Evolutionary conservation across 2,329 filamentous ascomycete genomes (phyloP), one percentile per base, ranked within the genome.

Genomic region (Penicillium sp.): DNA sequence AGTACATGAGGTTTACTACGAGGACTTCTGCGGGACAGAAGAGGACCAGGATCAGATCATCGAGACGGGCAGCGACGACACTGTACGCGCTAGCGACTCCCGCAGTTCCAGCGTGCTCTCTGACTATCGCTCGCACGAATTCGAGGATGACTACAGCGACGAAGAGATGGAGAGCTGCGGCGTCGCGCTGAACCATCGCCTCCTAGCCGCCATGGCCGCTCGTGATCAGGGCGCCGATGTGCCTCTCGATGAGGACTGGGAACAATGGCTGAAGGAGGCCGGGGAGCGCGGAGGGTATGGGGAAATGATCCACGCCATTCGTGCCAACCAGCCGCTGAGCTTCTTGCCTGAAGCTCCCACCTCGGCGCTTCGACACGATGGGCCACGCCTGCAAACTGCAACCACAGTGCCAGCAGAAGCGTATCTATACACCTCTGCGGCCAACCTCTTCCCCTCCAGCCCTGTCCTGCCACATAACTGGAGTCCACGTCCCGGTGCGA

Each of bases 201-300:
- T 78, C 10, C 60, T 77, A 25, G 72, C 71, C 34, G 74, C 73
- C 16, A 74, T 72, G 8, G 74, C 72, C n/a, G 72, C 75, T 26
- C 68, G 75, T 41, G 72, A 74, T 43, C 68, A 69, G 45, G 74
- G 73, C 25, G 66, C 62, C 15, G 56, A 71, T 43, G 70, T 72
- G 21, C 58, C 68, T 16, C 53, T 71, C 5, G 68, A 71, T 26
- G 64, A 67, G 36, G 67, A 70, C 40, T 79, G 74, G 72, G 77
- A 80, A 52, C 76, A 78, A 52, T 79, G 75, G 68, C 59, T 79
- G 41, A 79, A 79, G 53, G 76, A 79, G 50, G 74, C 70, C 7
- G 68, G 74, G 11, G 76, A 79, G 51, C 64, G 73, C 25, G 73
- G 74, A 34, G 60, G 58, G 33, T 69, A 67, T 45, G 53, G 56